A percentile compares a stretch with the other conserved stretches of the same genome.
These are phyloP conservation scores for Scleroderma bovista DNA, from an alignment of 768 basidiomycete genomes.

Conservation along the genomic window DNA sequence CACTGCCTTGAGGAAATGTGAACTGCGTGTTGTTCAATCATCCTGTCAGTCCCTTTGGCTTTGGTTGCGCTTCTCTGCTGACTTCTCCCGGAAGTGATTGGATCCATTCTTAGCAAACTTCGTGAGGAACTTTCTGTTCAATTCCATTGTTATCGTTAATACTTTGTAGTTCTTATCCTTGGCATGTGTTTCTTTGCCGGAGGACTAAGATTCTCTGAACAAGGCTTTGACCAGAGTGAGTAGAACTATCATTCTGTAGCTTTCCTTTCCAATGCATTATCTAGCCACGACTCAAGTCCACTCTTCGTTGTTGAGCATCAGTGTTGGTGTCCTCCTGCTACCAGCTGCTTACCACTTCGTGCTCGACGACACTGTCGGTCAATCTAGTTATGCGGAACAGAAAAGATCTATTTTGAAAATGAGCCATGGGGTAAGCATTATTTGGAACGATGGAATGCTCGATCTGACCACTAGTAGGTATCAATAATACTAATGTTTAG, in stretches of 20 bases:
- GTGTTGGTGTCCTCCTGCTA: conserved; percentile 73
- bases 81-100: conserved; percentile 51
- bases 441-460: conserved; percentile 1
- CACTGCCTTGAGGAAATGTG: conserved; percentile 75
- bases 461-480: conserved; percentile 25
- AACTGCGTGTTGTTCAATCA: conserved; percentile 77
- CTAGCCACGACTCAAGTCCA: conserved; percentile 63
- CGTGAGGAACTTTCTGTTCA: conserved; percentile 30
- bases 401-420: conserved; percentile 39
- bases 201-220: conserved; percentile 71
- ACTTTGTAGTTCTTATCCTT: conserved; percentile 59
- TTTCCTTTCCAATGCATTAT: conserved; percentile 3
- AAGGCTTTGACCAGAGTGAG: conserved; percentile 72
- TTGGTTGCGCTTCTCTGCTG: conserved; percentile 1
- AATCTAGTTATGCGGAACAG: conserved; percentile 27
- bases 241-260: conserved; percentile 2
- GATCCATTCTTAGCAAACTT: conserved; percentile 78
- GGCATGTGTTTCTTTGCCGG: conserved; percentile 93
- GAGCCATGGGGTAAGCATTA: conserved; percentile 44
- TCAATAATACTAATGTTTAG: conserved; percentile 50
- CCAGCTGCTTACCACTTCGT: conserved; percentile 77
- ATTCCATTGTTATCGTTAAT: conserved; percentile 5
- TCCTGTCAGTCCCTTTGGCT: conserved; percentile 44
- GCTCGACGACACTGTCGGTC: conserved; percentile 22
- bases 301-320: conserved; percentile 68